A percentile compares a stretch with the other conserved stretches of the same genome.
Evolutionary conservation across 148 eudicot species (phyloP).

Genomic region (Tetragonia tetragonoides): DNA sequence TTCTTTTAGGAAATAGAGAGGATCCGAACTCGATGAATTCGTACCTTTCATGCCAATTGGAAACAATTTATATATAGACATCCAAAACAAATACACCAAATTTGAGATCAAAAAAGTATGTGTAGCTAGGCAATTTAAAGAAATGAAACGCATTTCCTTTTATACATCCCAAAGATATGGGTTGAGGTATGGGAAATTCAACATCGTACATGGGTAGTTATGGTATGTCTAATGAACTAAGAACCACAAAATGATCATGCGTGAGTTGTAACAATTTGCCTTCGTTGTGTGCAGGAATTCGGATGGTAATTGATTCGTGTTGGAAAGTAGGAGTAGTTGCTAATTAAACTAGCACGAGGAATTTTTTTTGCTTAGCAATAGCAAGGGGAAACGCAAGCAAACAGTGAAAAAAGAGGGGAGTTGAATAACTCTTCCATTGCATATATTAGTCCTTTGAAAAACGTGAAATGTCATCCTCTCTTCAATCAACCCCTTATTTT

Average conservation of each 20-base stretch:
- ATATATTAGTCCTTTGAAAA: no score
- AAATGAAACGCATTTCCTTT: neutral
- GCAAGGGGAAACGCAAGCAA: neutral
- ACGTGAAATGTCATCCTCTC: no score
- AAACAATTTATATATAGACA: neutral
- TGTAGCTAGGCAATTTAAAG: neutral
- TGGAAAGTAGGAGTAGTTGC: no score
- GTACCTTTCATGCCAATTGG: neutral
- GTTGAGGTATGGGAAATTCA: neutral
- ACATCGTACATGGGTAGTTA: neutral
- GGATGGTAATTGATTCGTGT: neutral
- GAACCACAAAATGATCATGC: conserved; percentile 16
- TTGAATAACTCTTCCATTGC: no score
- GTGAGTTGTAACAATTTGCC: conserved; percentile 1
- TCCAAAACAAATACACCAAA: neutral
- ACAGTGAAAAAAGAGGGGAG: no score
- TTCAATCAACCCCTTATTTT: no score
- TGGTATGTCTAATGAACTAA: neutral
- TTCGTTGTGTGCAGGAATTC: neutral
- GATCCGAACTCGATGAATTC: no score
- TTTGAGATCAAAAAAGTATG: neutral
- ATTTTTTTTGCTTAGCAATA: neutral
- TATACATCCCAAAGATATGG: neutral
- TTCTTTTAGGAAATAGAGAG: no score
- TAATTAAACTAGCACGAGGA: neutral